Conservation (phyloP, 73 alveolate species). For the Paramecium biaurelia region DNA sequence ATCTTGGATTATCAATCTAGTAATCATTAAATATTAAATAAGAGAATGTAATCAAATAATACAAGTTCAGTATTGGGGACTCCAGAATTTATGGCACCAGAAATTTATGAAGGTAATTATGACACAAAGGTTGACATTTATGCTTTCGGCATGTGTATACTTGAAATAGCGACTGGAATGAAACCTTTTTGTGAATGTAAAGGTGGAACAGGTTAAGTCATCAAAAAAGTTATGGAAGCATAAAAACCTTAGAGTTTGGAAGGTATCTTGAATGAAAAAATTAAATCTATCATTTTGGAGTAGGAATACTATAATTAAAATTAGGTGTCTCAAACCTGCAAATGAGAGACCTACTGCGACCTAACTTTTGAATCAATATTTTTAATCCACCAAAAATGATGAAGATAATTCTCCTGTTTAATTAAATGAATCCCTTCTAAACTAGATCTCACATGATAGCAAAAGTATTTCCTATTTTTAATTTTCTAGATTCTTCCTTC, state of each 20-base stretch:
- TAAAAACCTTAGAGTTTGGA: constrained; percentile 48
- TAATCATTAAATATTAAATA: background rate
- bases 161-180: constrained; percentile 94
- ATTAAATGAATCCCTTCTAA: background rate
- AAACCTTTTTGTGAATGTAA: constrained; percentile 96
- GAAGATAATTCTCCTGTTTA: constrained; percentile 36
- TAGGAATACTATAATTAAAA: background rate
- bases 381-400: background rate
- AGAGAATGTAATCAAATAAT: background rate
- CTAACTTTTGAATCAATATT: background rate
- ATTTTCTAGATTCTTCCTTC: constrained; percentile 34
- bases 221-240: constrained; percentile 81
- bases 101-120: constrained; percentile 96
- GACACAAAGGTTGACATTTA: constrained; percentile 98
- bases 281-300: constrained; percentile 48
- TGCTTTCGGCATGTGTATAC: constrained; percentile 98
- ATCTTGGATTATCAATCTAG: constrained; percentile 75
- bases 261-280: background rate
- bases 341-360: constrained; percentile 54
- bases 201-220: constrained; percentile 83
- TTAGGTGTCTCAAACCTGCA: constrained; percentile 35
- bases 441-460: background rate
- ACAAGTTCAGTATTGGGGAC: constrained; percentile 93
- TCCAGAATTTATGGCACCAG: constrained; percentile 99
- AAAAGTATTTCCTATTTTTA: background rate